Base-by-base conservation (phyloP, 306 rosid species). In the Herpetospermum pedunculosum region DNA sequence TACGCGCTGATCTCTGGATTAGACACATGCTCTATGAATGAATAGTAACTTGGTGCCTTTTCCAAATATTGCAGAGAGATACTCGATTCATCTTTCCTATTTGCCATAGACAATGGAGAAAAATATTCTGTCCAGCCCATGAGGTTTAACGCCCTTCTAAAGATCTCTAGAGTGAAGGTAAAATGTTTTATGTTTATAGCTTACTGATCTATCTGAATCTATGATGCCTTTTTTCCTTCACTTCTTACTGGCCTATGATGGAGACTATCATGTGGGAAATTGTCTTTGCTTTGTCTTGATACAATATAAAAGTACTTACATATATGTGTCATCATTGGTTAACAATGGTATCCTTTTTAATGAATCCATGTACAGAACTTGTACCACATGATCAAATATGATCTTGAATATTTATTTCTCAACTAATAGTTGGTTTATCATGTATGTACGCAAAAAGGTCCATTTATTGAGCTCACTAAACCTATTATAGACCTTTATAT, bases 141-240 rank as follows among this genome's bases (percentile, higher is more conserved):
- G 86, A 91, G 96, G 83, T 84, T 93, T 81, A 84, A 80, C 73
- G 81, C 87, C 76, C 88, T 93, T 77, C 82, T 91, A 76, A 93
- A 91, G 83, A 85, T 93, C 89, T 89, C 94, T 30, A 86, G 97
- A 84, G 94, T 93, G 81, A 89, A 93, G 98, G 98, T 93, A 74
- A 83, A 77, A 46, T 46, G 65, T 34, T 35, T 72, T 77, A 69
- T 25, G 79, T 38, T 12, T 18, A 60, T n/a, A 34, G 41, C 55
- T 57, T 82, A 43, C 25, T 44, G 53, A 40, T 74, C 26, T 54
- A 15, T 38, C 49, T 37, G 53, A 25, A 21, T 73, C 32, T 43
- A 25, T 37, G 23, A 68, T 41, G 21, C 53, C 34, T 46, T 68
- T 23, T 25, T 15, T 21, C 25, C 25, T 68, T 68, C 50, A 67